Percentiles rank a stretch among this genome's conserved stretches.
These are phyloP conservation scores for Puccinellia tenuiflora DNA, from an alignment of 176 grass and related monocot genomes.

Conservation along the genomic window DNA sequence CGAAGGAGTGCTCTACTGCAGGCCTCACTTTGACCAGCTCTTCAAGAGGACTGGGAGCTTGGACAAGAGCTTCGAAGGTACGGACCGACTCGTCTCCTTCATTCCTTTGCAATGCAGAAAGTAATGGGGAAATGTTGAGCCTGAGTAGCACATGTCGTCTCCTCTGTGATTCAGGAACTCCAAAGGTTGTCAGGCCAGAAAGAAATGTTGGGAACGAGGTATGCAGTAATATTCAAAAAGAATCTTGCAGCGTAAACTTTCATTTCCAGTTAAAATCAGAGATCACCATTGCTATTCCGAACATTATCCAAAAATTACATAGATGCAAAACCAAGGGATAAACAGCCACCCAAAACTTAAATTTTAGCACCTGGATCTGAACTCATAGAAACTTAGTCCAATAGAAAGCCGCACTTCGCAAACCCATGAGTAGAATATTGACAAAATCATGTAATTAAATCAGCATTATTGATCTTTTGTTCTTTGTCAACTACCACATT, in stretches of 20 bases:
- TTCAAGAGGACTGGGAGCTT: slow-evolving; percentile 98
- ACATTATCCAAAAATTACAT: not conserved
- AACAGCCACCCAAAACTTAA: not conserved
- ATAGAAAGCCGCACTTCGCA: not conserved
- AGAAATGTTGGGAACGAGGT: slow-evolving; percentile 80
- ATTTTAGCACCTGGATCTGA: not conserved
- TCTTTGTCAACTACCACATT: slow-evolving; percentile 22
- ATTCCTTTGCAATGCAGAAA: not conserved
- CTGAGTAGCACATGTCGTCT: not conserved
- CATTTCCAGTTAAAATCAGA: not conserved
- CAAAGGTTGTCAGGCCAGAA: slow-evolving; percentile 94
- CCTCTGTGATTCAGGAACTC: slow-evolving; percentile 61
- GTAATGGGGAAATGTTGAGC: not conserved
- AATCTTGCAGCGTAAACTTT: not conserved
- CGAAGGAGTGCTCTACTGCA: slow-evolving; percentile 95
- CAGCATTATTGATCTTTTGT: slow-evolving; percentile 8
- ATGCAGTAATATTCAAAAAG: not conserved
- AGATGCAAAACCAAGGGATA: not conserved
- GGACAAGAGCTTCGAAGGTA: slow-evolving; percentile 99
- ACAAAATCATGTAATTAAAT: slow-evolving; percentile 20
- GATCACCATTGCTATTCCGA: not conserved
- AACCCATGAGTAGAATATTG: not conserved
- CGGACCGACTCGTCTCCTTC: not conserved
- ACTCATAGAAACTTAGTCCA: not conserved
- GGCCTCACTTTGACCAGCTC: slow-evolving; percentile 92